Evolutionary conservation across 2,329 filamentous ascomycete species (phyloP), one percentile per base, ranked within the genome.

Genomic region (Cladophialophora chaetospira): DNA sequence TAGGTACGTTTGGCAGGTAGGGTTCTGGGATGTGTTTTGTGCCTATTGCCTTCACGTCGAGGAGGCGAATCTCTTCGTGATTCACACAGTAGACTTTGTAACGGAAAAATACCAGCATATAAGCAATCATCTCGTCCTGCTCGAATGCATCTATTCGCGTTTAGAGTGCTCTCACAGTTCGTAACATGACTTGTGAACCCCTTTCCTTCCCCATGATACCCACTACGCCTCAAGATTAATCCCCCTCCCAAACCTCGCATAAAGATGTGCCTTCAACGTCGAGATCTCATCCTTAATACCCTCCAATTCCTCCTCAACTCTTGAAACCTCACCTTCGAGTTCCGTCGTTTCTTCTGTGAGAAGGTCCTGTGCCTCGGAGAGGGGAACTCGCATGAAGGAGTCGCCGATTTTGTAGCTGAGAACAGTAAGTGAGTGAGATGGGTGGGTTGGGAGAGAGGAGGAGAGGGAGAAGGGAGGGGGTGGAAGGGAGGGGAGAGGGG

Each of bases 351-450:
- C 88, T 9, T 82, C 75, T 15, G 84, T 79, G 4, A 99, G 85
- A 75, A 97, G 83, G 65, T 93, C 87, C 70, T 97, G 91, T 2
- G 94, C 94, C 71, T 96, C 88, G 46, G 87, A 77, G 13, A 97
- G 82, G 6, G 88, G 87, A 50, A 99, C 77, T 57, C 91, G 88
- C 73, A 97, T 89, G 77, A 97, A 99, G 4, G 91, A 89, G 73
- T 97, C 94, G 64, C 94, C 94, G 56, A 99, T 90, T 76, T 96
- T 96, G 80, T 97, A 97, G 56, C 92, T 97, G 13, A 8, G 25
- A 42, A 28, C n/a, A n/a, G 21, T 11, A 17, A 25, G 19, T 3
- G n/a, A 31, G 11, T 6, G 33, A 13, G 45, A 25, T 10, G 28
- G 15, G 25, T n/a, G 28, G 25, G n/a, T 26, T 11, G 17, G 11